Evolutionary conservation across 306 rosid genomes (phyloP).

Genomic region (Corylus heterophylla): DNA sequence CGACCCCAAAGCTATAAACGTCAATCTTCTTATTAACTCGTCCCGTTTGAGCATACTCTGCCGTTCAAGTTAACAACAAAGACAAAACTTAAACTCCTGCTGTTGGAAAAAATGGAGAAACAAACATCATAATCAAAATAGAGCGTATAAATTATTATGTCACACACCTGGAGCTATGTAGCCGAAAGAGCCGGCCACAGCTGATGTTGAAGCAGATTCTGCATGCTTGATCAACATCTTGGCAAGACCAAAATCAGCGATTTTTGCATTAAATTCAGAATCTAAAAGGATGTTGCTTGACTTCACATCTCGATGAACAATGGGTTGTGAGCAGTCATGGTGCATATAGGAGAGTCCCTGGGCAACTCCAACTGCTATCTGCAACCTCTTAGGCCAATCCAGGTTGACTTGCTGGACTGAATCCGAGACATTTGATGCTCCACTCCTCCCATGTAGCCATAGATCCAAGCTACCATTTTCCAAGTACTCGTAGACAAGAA

Average conservation of each 20-base stretch:
- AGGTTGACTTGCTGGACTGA: constrained; percentile 31
- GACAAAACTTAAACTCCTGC: not conserved
- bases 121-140: not conserved
- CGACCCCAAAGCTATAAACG: constrained; percentile 68
- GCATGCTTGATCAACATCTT: constrained; percentile 51
- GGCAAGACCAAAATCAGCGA: constrained; percentile 90
- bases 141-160: not conserved
- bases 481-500: constrained; percentile 76
- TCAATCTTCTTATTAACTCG: constrained; percentile 67
- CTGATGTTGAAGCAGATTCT: constrained; percentile 68
- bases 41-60: constrained; percentile 62
- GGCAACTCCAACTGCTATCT: constrained; percentile 69
- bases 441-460: constrained; percentile 53
- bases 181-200: constrained; percentile 81
- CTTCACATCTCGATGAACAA: not conserved
- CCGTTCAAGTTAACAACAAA: constrained; percentile 14
- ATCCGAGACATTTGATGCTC: constrained; percentile 31
- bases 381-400: constrained; percentile 76
- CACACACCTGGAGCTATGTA: constrained; percentile 90
- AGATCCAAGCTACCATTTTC: constrained; percentile 69
- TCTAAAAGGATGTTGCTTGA: constrained; percentile 65
- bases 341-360: not conserved
- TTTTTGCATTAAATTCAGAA: constrained; percentile 67
- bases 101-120: not conserved
- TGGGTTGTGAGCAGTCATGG: not conserved